Base-by-base conservation (phyloP, 1,284 basidiomycete genomes). In the Irpex rosettiformis region DNA sequence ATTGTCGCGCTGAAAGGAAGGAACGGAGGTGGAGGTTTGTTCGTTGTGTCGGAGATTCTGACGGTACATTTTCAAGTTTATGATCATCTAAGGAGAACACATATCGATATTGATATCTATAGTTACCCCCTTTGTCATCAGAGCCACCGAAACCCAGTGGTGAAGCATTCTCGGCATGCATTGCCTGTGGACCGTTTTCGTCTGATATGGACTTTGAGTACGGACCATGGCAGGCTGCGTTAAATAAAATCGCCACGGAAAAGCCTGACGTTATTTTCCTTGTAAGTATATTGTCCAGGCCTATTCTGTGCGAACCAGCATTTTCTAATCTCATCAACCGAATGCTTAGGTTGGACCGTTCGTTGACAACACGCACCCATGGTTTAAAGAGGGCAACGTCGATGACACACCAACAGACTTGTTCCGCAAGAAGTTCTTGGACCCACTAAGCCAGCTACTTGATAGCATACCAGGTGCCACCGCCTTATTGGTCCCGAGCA, bases 11-110 rank as follows among this genome's bases (percentile, higher is more conserved):
- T 98, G n/a, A 90, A 86, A 64, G 97, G 97, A 0, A 84, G 84
- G 67, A 98, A 98, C 71, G 95, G 94, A 1, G 93, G 94, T 1
- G 95, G 93, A 3, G 88, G 85, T 2, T 86, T 85, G 71, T 99
- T 98, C 70, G 79, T 86, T 13, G 95, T 90, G 0, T 84, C 85
- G 25, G 94, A 98, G 68, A 79, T 98, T 11, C 72, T 98, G 37
- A 78, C 88, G 65, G 94, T 91, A 62, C 59, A 77, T 70, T 21
- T 66, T 0, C 48, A 18, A 8, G 51, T 61, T n/a, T n/a, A n/a
- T n/a, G n/a, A 68, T 70, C 58, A 63, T 73, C 60, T 70, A 64
- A 4, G 51, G 40, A n/a, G 59, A 22, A 16, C n/a, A 25, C 48
- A 10, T 51, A 22, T 24, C 22, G 18, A 51, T 13, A 25, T 16